These are phyloP conservation scores for Entophlyctis helioformis DNA, from an alignment of 192 early-diverging fungal genomes.

Conservation along the genomic window DNA sequence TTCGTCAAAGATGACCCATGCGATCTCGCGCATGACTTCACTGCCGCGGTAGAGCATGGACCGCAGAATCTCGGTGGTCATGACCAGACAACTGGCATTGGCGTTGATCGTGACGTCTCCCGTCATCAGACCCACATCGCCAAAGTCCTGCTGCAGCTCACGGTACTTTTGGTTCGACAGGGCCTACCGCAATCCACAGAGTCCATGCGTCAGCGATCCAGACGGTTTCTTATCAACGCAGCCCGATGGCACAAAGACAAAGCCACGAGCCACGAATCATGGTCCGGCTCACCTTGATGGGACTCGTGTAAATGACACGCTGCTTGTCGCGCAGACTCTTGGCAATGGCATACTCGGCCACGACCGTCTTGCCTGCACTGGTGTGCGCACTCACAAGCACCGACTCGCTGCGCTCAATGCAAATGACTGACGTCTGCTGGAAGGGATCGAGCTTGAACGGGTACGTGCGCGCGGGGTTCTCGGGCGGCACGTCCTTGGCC, in stretches of 20 bases:
- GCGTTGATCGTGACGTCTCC: slow-evolving; percentile 97
- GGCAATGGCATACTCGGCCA: slow-evolving; percentile 98
- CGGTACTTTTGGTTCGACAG: slow-evolving; percentile 97
- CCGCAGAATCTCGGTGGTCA: slow-evolving; percentile 98
- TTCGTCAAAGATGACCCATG: slow-evolving; percentile 98
- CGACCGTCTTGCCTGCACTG: slow-evolving; percentile 94
- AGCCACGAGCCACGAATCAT: too few relatives aligned
- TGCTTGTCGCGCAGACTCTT: slow-evolving; percentile 76
- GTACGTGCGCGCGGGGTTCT: slow-evolving; percentile 72
- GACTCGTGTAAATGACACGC: slow-evolving; percentile 91
- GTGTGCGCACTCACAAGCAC: slow-evolving; percentile 96
- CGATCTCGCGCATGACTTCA: slow-evolving; percentile 91
- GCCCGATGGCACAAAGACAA: too few relatives aligned
- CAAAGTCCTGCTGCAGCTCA: slow-evolving; percentile 90
- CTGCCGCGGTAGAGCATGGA: slow-evolving; percentile 95
- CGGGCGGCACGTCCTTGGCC: slow-evolving; percentile 68
- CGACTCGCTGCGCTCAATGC: slow-evolving; percentile 83
- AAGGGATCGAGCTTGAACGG: slow-evolving; percentile 93
- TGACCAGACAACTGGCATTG: slow-evolving; percentile 82
- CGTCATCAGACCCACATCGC: slow-evolving; percentile 97
- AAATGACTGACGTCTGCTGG: slow-evolving; percentile 75
- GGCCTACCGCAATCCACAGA: too few relatives aligned
- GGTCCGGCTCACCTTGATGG: slow-evolving; percentile 84
- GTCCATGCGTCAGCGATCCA: too few relatives aligned
- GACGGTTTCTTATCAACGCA: too few relatives aligned